phyloP scores from a whole-genome alignment of 768 basidiomycete species.

The Tulasnella sp. region DNA sequence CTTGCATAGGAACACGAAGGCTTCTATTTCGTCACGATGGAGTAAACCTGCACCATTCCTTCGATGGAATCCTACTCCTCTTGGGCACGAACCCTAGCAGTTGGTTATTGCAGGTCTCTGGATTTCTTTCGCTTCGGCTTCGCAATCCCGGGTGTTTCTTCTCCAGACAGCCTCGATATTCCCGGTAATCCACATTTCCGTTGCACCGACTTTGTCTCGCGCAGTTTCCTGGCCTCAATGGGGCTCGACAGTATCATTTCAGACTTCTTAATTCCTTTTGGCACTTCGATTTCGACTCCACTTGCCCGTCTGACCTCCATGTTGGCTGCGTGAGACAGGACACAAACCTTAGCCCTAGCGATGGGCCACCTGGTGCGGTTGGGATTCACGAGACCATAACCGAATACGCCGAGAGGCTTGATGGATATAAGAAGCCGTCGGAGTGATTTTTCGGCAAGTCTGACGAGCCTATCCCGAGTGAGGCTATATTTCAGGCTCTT shows the following conservation, averaged over 20 bases:
- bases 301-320: background rate
- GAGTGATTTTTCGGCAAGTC: background rate
- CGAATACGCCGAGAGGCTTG: background rate
- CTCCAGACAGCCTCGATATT: background rate
- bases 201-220: background rate
- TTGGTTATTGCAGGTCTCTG: background rate
- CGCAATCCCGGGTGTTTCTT: background rate
- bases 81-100: background rate
- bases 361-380: background rate
- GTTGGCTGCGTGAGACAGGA: background rate
- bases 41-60: background rate
- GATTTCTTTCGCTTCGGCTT: background rate
- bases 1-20: background rate
- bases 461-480: background rate
- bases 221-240: background rate
- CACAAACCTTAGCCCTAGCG: background rate
- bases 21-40: background rate
- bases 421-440: conserved; percentile 2
- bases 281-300: background rate
- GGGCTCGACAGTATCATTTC: background rate
- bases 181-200: background rate
- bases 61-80: background rate
- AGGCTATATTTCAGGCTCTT: conserved; percentile 3
- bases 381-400: background rate
- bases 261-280: background rate